Percentiles rank a stretch among this genome's conserved stretches.
These are phyloP conservation scores for Daldinia loculata DNA, from an alignment of 495 filamentous ascomycete species.

Conservation along the genomic window DNA sequence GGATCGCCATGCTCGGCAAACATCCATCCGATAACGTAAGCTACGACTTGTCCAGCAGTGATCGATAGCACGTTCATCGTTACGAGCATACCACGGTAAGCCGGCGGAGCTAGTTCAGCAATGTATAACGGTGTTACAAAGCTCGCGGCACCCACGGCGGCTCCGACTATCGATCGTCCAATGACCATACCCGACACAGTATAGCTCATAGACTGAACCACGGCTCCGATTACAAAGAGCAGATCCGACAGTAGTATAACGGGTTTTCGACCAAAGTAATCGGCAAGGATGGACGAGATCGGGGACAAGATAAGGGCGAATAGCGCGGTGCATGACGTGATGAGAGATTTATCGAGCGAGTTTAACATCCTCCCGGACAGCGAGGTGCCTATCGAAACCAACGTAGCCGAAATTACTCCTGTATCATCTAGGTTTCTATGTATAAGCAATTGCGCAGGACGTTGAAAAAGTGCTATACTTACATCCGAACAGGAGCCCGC, in stretches of 20 bases:
- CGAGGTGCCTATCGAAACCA: conserved; percentile 79
- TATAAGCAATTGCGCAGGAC: conserved; percentile 32
- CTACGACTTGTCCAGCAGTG: conserved; percentile 84
- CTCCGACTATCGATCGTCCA: conserved; percentile 81
- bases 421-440: conserved; percentile 73
- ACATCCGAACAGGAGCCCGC: conserved; percentile 89
- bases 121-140: conserved; percentile 88
- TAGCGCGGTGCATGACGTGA: conserved; percentile 83
- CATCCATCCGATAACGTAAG: conserved; percentile 79
- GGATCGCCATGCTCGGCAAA: conserved; percentile 62
- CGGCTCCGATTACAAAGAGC: conserved; percentile 78
- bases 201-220: conserved; percentile 71
- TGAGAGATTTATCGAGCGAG: conserved; percentile 81
- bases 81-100: conserved; percentile 77
- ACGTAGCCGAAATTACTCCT: conserved; percentile 87
- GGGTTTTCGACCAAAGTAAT: conserved; percentile 73
- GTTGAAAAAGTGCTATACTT: conserved; percentile 52
- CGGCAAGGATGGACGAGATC: conserved; percentile 76
- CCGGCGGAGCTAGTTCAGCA: conserved; percentile 80
- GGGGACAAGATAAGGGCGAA: conserved; percentile 83
- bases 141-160: conserved; percentile 83
- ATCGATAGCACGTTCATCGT: conserved; percentile 82
- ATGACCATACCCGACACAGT: conserved; percentile 75
- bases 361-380: conserved; percentile 73
- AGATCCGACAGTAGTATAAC: conserved; percentile 83